These are phyloP conservation scores for Hyaloperonospora brassicae DNA, from an alignment of 352 stramenopile genomes.

Conservation along the genomic window DNA sequence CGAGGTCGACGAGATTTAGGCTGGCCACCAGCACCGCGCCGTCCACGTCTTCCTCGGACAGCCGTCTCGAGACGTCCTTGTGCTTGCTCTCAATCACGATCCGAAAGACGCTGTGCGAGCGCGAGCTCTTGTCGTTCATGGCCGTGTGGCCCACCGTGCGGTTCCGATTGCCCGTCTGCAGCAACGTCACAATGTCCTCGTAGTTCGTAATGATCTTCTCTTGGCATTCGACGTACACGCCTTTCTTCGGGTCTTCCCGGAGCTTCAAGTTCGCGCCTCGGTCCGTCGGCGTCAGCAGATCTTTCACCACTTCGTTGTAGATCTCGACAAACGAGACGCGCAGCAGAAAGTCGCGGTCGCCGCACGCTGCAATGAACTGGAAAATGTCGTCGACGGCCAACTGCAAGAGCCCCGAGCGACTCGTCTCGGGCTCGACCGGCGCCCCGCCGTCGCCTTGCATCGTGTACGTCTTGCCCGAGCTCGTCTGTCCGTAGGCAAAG, in stretches of 20 bases:
- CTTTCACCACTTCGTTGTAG: conserved; percentile 97
- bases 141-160: conserved; percentile 56
- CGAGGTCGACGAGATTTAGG: conserved; percentile 96
- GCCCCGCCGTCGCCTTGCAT: conserved; percentile 33
- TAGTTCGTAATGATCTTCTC: conserved; percentile 90
- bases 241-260: conserved; percentile 90
- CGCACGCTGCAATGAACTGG: conserved; percentile 61
- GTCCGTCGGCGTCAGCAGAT: conserved; percentile 84
- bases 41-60: conserved; percentile 62
- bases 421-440: conserved; percentile 15
- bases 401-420: conserved; percentile 68
- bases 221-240: conserved; percentile 95
- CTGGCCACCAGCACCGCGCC: conserved; percentile 89
- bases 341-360: conserved; percentile 90
- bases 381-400: conserved; percentile 94
- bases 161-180: conserved; percentile 59
- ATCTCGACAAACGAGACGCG: conserved; percentile 98
- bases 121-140: conserved; percentile 78
- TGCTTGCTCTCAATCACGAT: conserved; percentile 81
- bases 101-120: conserved; percentile 78
- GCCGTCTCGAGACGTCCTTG: conserved; percentile 34
- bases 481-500: conserved; percentile 96
- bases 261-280: conserved; percentile 66
- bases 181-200: conserved; percentile 48
- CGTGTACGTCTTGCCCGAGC: conserved; percentile 50